These are phyloP conservation scores for Podaxis sp. DNA, from an alignment of 768 basidiomycete species.

Conservation along the genomic window DNA sequence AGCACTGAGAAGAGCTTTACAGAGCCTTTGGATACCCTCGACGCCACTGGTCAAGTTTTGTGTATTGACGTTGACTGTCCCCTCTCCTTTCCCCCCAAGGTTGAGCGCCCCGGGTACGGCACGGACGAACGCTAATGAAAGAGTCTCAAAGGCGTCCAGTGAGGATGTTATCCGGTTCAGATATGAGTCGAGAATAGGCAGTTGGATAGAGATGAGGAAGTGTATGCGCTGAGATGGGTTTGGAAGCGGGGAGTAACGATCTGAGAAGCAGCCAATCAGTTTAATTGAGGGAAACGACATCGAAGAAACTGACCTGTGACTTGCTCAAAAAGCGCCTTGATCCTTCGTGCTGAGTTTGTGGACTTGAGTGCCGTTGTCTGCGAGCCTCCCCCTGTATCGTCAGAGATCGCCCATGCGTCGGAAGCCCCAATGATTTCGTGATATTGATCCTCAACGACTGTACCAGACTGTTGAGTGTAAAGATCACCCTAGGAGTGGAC, in stretches of 20 bases:
- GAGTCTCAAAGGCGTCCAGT: slow-evolving; percentile 90
- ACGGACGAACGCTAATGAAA: slow-evolving; percentile 84
- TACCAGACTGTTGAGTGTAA: not conserved
- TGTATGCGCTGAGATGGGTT: slow-evolving; percentile 71
- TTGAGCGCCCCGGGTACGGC: slow-evolving; percentile 90
- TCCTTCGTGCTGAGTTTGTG: slow-evolving; percentile 80
- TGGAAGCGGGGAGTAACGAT: slow-evolving; percentile 90
- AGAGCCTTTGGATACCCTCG: slow-evolving; percentile 78
- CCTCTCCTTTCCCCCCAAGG: slow-evolving; percentile 44
- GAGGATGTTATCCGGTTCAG: slow-evolving; percentile 76
- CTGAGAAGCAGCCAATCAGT: slow-evolving; percentile 36
- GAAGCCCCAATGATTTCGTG: slow-evolving; percentile 75
- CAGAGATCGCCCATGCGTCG: slow-evolving; percentile 85
- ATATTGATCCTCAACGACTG: slow-evolving; percentile 89
- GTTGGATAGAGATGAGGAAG: slow-evolving; percentile 83
- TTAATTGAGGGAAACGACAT: not conserved
- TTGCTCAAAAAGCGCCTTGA: slow-evolving; percentile 87
- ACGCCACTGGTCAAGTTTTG: slow-evolving; percentile 76
- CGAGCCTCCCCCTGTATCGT: slow-evolving; percentile 49
- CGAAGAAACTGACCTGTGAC: slow-evolving; percentile 67
- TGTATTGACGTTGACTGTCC: slow-evolving; percentile 49
- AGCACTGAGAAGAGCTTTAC: slow-evolving; percentile 84
- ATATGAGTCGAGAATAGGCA: slow-evolving; percentile 82
- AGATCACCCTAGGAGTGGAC: not conserved
- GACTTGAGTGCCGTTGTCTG: slow-evolving; percentile 52